Evolutionary conservation across 768 basidiomycete genomes (phyloP), one percentile per base, ranked within the genome.

Genomic region (Coprinopsis cinerea): DNA sequence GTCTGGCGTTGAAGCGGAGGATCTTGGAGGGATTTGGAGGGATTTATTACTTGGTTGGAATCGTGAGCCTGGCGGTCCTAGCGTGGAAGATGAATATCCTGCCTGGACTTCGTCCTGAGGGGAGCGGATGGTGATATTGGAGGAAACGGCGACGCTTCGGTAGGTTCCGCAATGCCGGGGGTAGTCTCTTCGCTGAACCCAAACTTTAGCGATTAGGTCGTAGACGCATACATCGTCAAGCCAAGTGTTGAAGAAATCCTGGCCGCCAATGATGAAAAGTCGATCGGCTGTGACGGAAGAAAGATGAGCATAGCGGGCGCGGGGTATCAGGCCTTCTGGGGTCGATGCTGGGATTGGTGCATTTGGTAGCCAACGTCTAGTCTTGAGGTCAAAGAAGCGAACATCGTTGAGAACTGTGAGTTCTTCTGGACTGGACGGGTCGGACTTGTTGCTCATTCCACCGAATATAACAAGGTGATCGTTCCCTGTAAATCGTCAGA

Each of bases 91-190:
- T 4, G 72, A 62, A 24, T 70, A 69, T 1, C 69, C 64, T 3
- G 64, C 57, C 25, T 72, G 72, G 34, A 65, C 56, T 53, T 89
- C 85, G 9, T 84, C 78, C 47, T 84, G 81, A 1, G 85, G 77
- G 32, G 82, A 68, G 26, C 89, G 83, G 42, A 92, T 84, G 39
- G 76, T 74, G 52, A 75, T 73, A 52, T 72, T 72, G 10, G 85
- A 81, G 1, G 89, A 83, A 17, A 94, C 86, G 0, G 92, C 91
- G 22, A 97, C 90, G 57, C 88, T 90, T 47, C 95, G 86, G 66
- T 98, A 98, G 0, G 94, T 94, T 2, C 95, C 95, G 62, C 92
- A 92, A 67, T 97, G 92, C n/a, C 90, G 80, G 1, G 88, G 88
- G 58, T 92, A 92, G 52, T 82, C 80, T 43, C 85, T 82, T 28